Evolutionary conservation across 1,284 basidiomycete species (phyloP), one percentile per base, ranked within the genome.

Genomic region (Macrocystidia cucumis): DNA sequence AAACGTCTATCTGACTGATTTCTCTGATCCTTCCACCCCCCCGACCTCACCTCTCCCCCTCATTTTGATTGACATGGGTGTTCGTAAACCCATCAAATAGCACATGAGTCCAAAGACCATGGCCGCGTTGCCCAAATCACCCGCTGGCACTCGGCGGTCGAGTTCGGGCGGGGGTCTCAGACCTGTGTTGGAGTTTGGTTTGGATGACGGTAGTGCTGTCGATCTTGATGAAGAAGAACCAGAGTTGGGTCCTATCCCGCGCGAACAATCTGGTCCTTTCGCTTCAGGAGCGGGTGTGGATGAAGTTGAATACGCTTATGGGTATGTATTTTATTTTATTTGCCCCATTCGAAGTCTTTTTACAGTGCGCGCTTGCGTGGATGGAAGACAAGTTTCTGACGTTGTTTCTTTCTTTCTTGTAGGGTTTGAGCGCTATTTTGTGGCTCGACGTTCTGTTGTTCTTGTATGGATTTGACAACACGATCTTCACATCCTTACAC

Each of bases 101-200:
- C 90, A 93, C 50, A 88, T 95, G 83, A 92, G 90, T 43, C 89
- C 90, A 2, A 87, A 88, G 57, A 92, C 90, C 2, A 84, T 95
- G 74, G 85, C 87, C 16, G 84, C 89, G 12, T 66, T 95, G 30
- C 86, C 91, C 0, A 89, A 90, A 52, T 91, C 88, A 0, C 91
- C 91, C 9, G 80, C 79, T 14, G 82, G 83, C 19, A 68, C 69
- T 18, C 75, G 90, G 22, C 74, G 88, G 28, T 80, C 82, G 29
- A 88, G 84, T 44, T 82, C 84, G 2, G 86, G 85, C 31, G 74
- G 74, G 23, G 80, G 86, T 7, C 67, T 93, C 28, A 77, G 91
- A 22, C 89, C 91, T 16, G 78, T 93, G 18, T 52, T 91, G 39
- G 81, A 85, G 3, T 87, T 90, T 48, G 80, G 75, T 18, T 64